Percentiles rank a stretch among this genome's conserved stretches.
Conservation (phyloP, 768 basidiomycete genomes). For the Dentipellis sp. region DNA sequence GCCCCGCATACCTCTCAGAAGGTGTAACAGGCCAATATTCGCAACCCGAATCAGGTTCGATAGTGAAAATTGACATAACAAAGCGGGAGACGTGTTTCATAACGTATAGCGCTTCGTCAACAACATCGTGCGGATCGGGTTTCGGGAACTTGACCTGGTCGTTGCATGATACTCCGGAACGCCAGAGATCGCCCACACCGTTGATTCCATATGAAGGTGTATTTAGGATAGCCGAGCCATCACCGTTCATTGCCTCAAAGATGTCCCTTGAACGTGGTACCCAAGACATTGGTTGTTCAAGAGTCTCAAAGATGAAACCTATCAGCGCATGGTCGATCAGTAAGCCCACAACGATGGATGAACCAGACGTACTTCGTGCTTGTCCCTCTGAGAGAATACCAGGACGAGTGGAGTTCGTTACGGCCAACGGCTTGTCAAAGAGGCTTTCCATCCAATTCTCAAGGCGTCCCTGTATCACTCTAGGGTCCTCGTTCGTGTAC, state of each 20-base stretch:
- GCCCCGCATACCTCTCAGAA: conserved; percentile 14
- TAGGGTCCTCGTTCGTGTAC: conserved; percentile 9
- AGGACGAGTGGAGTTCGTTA: conserved; percentile 12
- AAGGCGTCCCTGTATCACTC: conserved; percentile 14
- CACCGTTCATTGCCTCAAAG: neutral
- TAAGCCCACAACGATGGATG: neutral
- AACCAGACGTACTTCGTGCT: neutral
- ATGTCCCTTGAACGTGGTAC: neutral
- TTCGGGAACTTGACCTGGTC: conserved; percentile 18
- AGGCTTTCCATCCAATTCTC: conserved; percentile 17
- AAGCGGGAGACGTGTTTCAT: conserved; percentile 14
- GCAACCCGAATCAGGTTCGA: conserved; percentile 16
- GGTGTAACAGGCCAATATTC: conserved; percentile 7
- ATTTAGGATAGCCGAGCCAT: neutral
- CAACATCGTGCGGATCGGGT: conserved; percentile 12
- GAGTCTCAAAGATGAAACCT: neutral
- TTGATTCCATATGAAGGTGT: conserved; percentile 7
- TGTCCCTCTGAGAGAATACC: neutral
- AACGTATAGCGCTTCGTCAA: conserved; percentile 18
- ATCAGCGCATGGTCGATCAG: neutral
- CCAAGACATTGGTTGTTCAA: neutral
- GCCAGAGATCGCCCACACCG: conserved; percentile 15
- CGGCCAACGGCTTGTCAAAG: conserved; percentile 19
- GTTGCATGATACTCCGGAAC: conserved; percentile 23
- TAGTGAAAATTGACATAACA: conserved; percentile 11